Conservation (phyloP, 306 rosid genomes). For the Hippophae gyantsensis region DNA sequence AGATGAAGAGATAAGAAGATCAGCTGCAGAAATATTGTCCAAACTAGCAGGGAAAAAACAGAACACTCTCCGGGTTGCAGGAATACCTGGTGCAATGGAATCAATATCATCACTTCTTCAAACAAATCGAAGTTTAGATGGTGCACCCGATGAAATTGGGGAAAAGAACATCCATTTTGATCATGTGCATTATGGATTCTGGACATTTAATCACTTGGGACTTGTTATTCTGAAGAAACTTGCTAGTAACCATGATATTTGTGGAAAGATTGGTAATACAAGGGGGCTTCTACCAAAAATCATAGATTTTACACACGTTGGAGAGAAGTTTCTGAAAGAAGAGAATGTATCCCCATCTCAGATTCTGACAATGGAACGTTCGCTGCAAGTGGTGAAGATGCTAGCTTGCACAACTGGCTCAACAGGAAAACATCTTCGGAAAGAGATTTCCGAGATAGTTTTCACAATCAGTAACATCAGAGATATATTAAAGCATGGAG, state of each 20-base stretch:
- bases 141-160: slow-evolving; percentile 67
- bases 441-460: slow-evolving; percentile 76
- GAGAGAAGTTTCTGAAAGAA: slow-evolving; percentile 51
- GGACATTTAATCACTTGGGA: slow-evolving; percentile 81
- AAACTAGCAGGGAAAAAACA: slow-evolving; percentile 77
- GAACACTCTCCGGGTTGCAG: slow-evolving; percentile 71
- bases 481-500: slow-evolving; percentile 67
- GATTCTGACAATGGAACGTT: slow-evolving; percentile 56
- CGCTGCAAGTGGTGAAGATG: slow-evolving; percentile 83
- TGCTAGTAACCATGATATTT: slow-evolving; percentile 75
- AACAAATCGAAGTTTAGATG: slow-evolving; percentile 35
- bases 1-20: slow-evolving; percentile 71
- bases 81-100: slow-evolving; percentile 90
- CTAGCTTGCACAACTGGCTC: slow-evolving; percentile 66
- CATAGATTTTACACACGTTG: slow-evolving; percentile 66
- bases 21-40: slow-evolving; percentile 75
- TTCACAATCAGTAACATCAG: slow-evolving; percentile 78
- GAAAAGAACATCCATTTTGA: slow-evolving; percentile 51
- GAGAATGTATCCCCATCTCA: slow-evolving; percentile 38
- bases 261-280: slow-evolving; percentile 89
- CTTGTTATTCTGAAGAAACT: slow-evolving; percentile 75
- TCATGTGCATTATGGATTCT: slow-evolving; percentile 46
- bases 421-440: slow-evolving; percentile 60
- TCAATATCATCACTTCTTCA: slow-evolving; percentile 82
- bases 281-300: slow-evolving; percentile 82